Percentiles rank a stretch among this genome's conserved stretches.
Conservation (phyloP, 2,329 filamentous ascomycete species). For the Colletotrichum sp. region DNA sequence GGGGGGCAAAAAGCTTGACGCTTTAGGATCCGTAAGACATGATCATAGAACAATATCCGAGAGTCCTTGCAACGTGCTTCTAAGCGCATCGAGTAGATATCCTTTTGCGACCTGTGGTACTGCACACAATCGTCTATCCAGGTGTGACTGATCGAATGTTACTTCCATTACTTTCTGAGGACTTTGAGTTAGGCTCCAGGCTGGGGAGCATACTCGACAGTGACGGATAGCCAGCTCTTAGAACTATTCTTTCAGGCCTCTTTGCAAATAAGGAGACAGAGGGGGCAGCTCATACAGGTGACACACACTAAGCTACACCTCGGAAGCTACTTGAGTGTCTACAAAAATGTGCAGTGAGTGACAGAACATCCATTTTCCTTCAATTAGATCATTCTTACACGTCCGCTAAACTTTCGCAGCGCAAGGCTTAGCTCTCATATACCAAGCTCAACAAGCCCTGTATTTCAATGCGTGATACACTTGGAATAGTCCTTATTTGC, state of each 20-base stretch:
- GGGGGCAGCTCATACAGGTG: rapidly evolving
- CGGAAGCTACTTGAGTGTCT: background rate
- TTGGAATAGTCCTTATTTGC: background rate
- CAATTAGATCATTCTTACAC: rapidly evolving
- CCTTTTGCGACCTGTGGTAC: too few species aligned
- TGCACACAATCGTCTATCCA: rapidly evolving
- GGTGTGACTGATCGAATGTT: background rate
- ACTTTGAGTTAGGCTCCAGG: rapidly evolving
- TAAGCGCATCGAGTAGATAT: background rate
- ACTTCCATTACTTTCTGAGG: background rate
- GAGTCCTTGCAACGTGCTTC: too few species aligned
- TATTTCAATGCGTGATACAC: background rate
- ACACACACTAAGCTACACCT: background rate
- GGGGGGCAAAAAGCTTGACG: too few species aligned
- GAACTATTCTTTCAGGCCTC: background rate
- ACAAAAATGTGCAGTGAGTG: rapidly evolving
- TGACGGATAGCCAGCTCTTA: rapidly evolving
- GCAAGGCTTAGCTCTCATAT: background rate
- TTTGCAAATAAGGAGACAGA: rapidly evolving
- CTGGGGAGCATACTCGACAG: rapidly evolving
- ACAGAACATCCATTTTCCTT: rapidly evolving
- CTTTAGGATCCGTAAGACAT: background rate
- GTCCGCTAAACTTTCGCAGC: rapidly evolving
- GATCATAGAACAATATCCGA: background rate
- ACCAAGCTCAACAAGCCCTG: rapidly evolving